Conservation (phyloP, 306 rosid genomes). For the Malus fusca region DNA sequence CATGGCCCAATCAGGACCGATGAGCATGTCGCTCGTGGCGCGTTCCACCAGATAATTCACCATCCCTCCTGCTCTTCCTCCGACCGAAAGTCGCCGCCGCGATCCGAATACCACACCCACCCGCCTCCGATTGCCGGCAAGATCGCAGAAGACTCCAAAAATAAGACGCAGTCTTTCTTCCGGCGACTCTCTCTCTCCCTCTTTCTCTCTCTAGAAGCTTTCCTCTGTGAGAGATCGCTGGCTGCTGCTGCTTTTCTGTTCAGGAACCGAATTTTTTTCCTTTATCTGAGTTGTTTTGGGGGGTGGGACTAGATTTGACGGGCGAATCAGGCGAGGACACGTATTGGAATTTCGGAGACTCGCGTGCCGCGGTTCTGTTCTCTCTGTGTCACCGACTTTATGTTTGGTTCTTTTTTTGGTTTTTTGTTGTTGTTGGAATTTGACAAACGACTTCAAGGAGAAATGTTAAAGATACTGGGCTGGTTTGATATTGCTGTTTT, state of each 20-base stretch:
- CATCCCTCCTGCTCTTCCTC: constrained; percentile 34
- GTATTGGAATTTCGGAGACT: neutral
- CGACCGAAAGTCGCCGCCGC: constrained; percentile 11
- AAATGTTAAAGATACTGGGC: no score
- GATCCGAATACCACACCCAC: constrained; percentile 17
- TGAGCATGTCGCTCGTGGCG: constrained; percentile 87
- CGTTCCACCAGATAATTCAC: constrained; percentile 92
- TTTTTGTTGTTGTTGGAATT: neutral
- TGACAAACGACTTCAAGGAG: neutral
- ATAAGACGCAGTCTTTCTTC: constrained; percentile 17
- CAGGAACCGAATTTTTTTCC: constrained; percentile 14
- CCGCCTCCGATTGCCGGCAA: constrained; percentile 14
- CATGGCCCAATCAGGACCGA: constrained; percentile 99
- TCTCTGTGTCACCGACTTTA: neutral
- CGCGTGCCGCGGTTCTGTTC: neutral
- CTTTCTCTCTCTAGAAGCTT: neutral
- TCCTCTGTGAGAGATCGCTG: constrained; percentile 18
- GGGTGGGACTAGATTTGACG: constrained; percentile 11
- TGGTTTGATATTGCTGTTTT: no score
- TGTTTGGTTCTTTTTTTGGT: neutral
- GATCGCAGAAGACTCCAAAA: constrained; percentile 26
- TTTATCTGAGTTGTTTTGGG: neutral
- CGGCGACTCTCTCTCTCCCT: constrained; percentile 15
- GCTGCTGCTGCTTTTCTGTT: constrained; percentile 11
- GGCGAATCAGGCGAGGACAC: constrained; percentile 24